Conservation (phyloP, 352 stramenopile genomes). For the Globisporangium ultimum region DNA sequence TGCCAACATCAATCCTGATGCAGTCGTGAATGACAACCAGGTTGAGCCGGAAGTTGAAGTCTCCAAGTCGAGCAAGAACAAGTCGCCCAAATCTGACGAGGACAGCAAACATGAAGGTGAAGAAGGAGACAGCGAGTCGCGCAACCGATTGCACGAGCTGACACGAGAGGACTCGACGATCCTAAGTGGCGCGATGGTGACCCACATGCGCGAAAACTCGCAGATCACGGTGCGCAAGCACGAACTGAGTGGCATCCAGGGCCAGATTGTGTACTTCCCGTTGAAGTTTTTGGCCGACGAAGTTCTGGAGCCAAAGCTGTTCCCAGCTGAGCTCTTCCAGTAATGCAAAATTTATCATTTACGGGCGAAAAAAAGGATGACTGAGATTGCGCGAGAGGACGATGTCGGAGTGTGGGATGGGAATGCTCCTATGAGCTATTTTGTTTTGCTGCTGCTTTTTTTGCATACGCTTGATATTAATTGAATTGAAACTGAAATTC, state of each 20-base stretch:
- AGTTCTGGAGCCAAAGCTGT: conserved; percentile 75
- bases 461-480: too few species aligned
- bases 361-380: too few species aligned
- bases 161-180: conserved; percentile 37
- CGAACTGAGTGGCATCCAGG: conserved; percentile 63
- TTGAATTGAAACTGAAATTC: too few species aligned
- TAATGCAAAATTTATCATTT: conserved; percentile 11
- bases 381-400: too few species aligned
- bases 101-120: conserved; percentile 7
- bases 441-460: too few species aligned
- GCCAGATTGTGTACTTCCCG: conserved; percentile 86
- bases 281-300: conserved; percentile 82
- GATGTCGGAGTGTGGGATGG: too few species aligned
- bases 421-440: too few species aligned
- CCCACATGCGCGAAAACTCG: conserved; percentile 67
- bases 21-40: conserved; percentile 8
- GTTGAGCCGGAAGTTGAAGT: conserved; percentile 8
- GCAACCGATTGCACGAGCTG: conserved; percentile 1
- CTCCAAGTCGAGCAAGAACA: conserved; percentile 7
- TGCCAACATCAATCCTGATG: conserved; percentile 7
- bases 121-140: not conserved
- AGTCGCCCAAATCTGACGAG: not conserved
- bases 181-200: conserved; percentile 46
- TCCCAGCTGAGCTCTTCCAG: conserved; percentile 81
- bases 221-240: conserved; percentile 63